phyloP scores from a whole-genome alignment of 352 stramenopile species.

The Phytophthora kernoviae region DNA sequence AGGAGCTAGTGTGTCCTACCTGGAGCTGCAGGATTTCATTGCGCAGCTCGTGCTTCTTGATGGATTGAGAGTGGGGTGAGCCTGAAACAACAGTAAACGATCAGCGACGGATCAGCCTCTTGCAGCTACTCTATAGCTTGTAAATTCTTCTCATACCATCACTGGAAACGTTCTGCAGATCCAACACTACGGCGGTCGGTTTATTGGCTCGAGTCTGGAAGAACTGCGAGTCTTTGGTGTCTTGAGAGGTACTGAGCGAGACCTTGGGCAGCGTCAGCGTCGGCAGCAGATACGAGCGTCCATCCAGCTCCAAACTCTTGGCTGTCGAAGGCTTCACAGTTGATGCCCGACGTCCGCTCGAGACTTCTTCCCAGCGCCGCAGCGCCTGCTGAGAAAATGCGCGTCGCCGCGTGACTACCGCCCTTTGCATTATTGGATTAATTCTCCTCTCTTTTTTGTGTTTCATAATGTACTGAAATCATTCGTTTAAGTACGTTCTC shows the following conservation, averaged over 20 bases:
- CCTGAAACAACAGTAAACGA: constrained; percentile 33
- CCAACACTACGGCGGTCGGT: constrained; percentile 68
- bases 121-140: no score
- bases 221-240: constrained; percentile 32
- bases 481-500: no score
- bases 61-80: constrained; percentile 73
- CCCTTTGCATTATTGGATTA: constrained; percentile 37
- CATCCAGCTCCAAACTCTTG: constrained; percentile 54
- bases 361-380: constrained; percentile 45
- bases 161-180: constrained; percentile 76
- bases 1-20: constrained; percentile 34
- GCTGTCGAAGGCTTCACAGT: constrained; percentile 29
- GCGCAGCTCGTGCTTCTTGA: constrained; percentile 78
- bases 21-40: constrained; percentile 67
- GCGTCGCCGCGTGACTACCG: constrained; percentile 32
- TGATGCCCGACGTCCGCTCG: constrained; percentile 36
- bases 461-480: no score
- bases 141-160: constrained; percentile 47
- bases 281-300: constrained; percentile 73
- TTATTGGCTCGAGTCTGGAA: constrained; percentile 48
- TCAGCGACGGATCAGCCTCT: no score
- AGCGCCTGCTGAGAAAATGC: constrained; percentile 71
- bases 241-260: constrained; percentile 26
- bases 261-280: constrained; percentile 63
- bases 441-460: no score